phyloP scores from a whole-genome alignment of 345 rosid species.

The Eucalyptus brandiana region DNA sequence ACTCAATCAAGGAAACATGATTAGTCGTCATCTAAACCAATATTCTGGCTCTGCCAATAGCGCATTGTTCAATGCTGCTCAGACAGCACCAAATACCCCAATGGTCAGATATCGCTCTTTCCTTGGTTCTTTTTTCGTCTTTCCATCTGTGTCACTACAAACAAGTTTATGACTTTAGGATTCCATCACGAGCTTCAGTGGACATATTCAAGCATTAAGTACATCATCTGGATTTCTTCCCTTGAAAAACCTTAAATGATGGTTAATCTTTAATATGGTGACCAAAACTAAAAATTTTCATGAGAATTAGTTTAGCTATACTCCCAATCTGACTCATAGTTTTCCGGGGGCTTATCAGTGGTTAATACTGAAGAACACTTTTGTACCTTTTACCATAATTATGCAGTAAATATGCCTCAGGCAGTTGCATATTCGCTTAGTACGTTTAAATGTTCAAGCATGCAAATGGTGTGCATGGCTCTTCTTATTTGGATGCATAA shows the following conservation, averaged over 20 bases:
- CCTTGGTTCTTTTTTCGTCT: not conserved
- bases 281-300: not conserved
- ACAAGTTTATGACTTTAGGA: not conserved
- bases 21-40: slow-evolving; percentile 77
- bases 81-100: slow-evolving; percentile 67
- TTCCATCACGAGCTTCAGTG: not conserved
- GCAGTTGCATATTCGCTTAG: not conserved
- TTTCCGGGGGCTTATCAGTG: not conserved
- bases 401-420: not conserved
- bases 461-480: not conserved
- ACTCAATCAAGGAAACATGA: slow-evolving; percentile 62
- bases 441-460: not conserved
- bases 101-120: slow-evolving; percentile 39
- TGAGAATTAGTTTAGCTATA: not conserved
- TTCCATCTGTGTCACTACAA: not conserved
- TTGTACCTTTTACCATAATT: not conserved
- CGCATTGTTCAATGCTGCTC: slow-evolving; percentile 83
- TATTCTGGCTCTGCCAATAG: slow-evolving; percentile 65
- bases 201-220: not conserved
- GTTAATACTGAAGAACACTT: not conserved
- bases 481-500: not conserved
- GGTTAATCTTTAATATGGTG: not conserved
- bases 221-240: not conserved
- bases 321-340: not conserved
- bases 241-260: not conserved